phyloP scores from a whole-genome alignment of 805 yeast genomes.

The Zygoascus tannicola region DNA sequence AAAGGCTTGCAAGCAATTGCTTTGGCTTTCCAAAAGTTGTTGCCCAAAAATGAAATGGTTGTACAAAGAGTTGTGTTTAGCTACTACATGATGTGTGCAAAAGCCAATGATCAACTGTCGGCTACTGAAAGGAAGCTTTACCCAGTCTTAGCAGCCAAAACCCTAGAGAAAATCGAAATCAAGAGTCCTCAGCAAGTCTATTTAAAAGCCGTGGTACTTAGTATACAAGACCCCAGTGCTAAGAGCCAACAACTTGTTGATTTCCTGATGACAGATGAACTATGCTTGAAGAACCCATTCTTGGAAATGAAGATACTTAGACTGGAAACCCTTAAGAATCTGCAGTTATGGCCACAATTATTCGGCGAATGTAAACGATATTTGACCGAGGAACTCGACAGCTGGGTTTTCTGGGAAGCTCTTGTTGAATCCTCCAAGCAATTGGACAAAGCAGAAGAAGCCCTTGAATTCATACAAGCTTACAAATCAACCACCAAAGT shows the following conservation, averaged over 20 bases:
- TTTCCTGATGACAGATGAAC: conserved; percentile 9
- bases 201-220: conserved; percentile 45
- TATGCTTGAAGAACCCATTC: conserved; percentile 31
- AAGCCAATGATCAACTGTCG: conserved; percentile 23
- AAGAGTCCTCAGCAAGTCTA: conserved; percentile 56
- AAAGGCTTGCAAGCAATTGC: conserved; percentile 43
- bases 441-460: conserved; percentile 29
- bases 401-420: conserved; percentile 65
- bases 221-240: conserved; percentile 28
- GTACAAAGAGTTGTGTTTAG: conserved; percentile 32
- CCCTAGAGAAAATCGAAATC: conserved; percentile 47
- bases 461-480: conserved; percentile 25
- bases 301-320: conserved; percentile 47
- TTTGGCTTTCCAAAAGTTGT: conserved; percentile 6
- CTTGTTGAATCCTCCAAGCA: conserved; percentile 38
- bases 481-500: conserved; percentile 26
- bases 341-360: conserved; percentile 38
- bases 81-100: conserved; percentile 33
- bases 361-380: conserved; percentile 33
- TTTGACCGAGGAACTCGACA: conserved; percentile 51
- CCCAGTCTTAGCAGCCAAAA: conserved; percentile 51
- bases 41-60: not conserved
- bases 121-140: conserved; percentile 41
- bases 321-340: conserved; percentile 34
- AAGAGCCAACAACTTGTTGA: conserved; percentile 26